phyloP scores from a whole-genome alignment of 176 grass and related monocot genomes.

The Oryza meyeriana region DNA sequence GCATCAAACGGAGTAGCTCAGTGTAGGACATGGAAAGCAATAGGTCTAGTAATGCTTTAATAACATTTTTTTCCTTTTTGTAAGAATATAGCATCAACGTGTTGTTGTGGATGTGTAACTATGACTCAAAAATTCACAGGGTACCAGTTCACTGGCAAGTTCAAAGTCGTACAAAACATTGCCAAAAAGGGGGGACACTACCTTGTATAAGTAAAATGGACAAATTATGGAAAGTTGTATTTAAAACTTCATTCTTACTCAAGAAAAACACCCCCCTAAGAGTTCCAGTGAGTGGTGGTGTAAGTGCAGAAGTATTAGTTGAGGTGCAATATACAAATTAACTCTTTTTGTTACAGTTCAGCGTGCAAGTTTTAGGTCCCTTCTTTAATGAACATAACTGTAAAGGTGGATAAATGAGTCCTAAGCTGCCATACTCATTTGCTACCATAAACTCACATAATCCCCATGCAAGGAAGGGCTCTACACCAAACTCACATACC shows the following conservation, averaged over 20 bases:
- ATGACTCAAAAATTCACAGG: not conserved
- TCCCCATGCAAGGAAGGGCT: not conserved
- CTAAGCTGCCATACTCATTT: not conserved
- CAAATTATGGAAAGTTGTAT: not conserved
- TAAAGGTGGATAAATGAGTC: not conserved
- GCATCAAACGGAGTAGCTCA: not conserved
- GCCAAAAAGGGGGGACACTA: not conserved
- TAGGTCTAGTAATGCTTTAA: not conserved
- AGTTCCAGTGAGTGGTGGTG: not conserved
- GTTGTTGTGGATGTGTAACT: not conserved
- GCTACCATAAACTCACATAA: not conserved
- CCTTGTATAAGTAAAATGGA: not conserved
- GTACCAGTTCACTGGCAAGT: slow-evolving; percentile 9
- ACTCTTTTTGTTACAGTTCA: not conserved
- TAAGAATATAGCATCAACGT: not conserved
- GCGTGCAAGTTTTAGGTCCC: not conserved
- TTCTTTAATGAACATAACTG: not conserved
- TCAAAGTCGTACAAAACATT: not conserved
- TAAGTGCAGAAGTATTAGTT: not conserved
- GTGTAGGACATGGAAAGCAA: not conserved
- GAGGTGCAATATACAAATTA: not conserved
- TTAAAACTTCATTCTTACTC: not conserved
- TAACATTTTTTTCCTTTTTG: not conserved
- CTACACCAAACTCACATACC: not conserved
- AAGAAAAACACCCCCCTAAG: not conserved